Evolutionary conservation across 2,329 filamentous ascomycete species (phyloP), one percentile per base, ranked within the genome.

Genomic region (Tricladium varicosporioides): DNA sequence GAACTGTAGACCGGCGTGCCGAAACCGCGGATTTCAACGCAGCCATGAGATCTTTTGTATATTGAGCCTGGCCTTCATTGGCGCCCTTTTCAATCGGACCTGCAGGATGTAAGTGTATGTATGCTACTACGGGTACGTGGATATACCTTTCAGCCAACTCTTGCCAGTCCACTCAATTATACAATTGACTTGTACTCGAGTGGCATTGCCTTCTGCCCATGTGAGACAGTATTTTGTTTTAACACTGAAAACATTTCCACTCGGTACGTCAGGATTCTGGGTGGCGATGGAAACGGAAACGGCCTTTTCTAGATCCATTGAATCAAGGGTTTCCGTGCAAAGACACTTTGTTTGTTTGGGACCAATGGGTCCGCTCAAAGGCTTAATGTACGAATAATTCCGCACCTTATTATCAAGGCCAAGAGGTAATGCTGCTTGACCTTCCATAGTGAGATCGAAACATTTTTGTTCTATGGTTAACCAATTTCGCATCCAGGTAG

Each of bases 121-220:
- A 18, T 31, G 11, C 7, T 42, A 14, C 3, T 31, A 5, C 18
- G 14, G 10, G 43, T 4, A n/a, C 5, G 5, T 18, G 54, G 48
- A 27, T 78, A 70, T 78, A 95, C 92, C 91, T 77, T 94, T 97
- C 47, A 99, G 77, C 94, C 94, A 99, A 76, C 92, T 97, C 80
- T 97, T 99, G 66, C 92, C 92, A 2, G 88, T 87, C 95, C 95
- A 99, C 69, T 99, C 95, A 45, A 97, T 89, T 1, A 86, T 88
- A 71, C 91, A 97, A 64, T 88, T 97, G 75, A 93, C 88, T 60
- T 94, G 85, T 31, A 99, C 76, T 27, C 92, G 83, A 1, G 95
- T 99, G 42, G 85, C 78, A 67, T 96, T 96, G 60, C 86, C 87
- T 51, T 94, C 86, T 3, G 87, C 92, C 94, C 94, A 99, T 51